Evolutionary conservation across 176 grass and related monocot species (phyloP), one percentile per base, ranked within the genome.

Genomic region (Canna indica): DNA sequence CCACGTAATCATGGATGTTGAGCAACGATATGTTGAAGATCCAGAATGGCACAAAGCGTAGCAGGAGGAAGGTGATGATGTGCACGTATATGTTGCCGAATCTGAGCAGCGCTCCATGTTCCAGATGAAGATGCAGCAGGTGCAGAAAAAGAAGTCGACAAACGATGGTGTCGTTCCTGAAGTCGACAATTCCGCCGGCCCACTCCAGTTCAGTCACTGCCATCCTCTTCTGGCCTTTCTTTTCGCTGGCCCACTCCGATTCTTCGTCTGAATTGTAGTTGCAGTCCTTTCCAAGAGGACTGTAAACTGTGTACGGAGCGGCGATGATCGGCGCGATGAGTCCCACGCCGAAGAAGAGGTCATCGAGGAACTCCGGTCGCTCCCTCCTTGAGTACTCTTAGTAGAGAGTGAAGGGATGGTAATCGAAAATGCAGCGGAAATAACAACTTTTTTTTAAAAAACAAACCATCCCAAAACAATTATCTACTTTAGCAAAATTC

Each of bases 21-120:
- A 58, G 33, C 4, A 53, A 34, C 53, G 71, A 24, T 3, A 59
- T 39, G 54, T 9, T 73, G 15, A 73, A 73, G 24, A 73, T 44
- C 22, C 32, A 59, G 33, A 73, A 59, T 2, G 71, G 71, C 26
- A 53, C 71, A 9, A 29, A 1, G n/a, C 71, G 60, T 11, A 73
- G 54, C 34, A 73, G 71, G 6, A 73, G 34, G 36, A 73, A 73
- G 4, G 36, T 59, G 14, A 42, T 35, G 13, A 29, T 28, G 71
- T 73, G 71, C 20, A 73, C 71, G 54, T 73, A 73, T 53, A 59
- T 73, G 53, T 73, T 73, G 10, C 71, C 71, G 35, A 73, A 59
- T 7, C 71, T 35, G 15, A 73, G 71, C 71, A n/a, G n/a, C 71
- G 10, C 34, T 59, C 71, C 71, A 60, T 73, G 71, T 73, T 73